Evolutionary conservation across 441 rosid species (phyloP).

Genomic region (Viola pubescens): DNA sequence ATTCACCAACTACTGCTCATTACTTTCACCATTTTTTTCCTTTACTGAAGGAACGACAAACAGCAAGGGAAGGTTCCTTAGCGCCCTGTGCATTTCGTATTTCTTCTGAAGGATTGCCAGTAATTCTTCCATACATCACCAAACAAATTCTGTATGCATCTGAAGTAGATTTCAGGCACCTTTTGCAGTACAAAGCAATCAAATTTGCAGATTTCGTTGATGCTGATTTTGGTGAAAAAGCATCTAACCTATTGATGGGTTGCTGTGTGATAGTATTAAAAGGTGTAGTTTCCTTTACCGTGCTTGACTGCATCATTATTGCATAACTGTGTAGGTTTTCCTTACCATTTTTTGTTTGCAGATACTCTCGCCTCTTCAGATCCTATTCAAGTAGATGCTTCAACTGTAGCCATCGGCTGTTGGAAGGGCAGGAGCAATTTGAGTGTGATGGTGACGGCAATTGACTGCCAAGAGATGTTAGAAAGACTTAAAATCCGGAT

Average conservation of each 20-base stretch:
- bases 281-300: slow-evolving; percentile 34
- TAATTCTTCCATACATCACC: slow-evolving; percentile 78
- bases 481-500: slow-evolving; percentile 47
- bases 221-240: slow-evolving; percentile 58
- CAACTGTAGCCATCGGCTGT: slow-evolving; percentile 77
- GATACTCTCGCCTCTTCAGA: slow-evolving; percentile 30
- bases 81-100: slow-evolving; percentile 76
- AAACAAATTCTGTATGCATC: slow-evolving; percentile 72
- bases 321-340: background rate
- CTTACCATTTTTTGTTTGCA: slow-evolving; percentile 18
- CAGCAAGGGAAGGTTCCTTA: slow-evolving; percentile 62
- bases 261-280: slow-evolving; percentile 70
- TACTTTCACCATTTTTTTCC: background rate
- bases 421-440: slow-evolving; percentile 80
- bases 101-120: slow-evolving; percentile 88
- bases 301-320: background rate
- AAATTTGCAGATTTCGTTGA: slow-evolving; percentile 67
- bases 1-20: background rate
- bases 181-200: slow-evolving; percentile 65
- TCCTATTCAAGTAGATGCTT: slow-evolving; percentile 32
- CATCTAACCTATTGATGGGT: slow-evolving; percentile 67
- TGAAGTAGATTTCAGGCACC: slow-evolving; percentile 65
- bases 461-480: slow-evolving; percentile 78
- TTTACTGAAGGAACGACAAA: slow-evolving; percentile 69
- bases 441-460: slow-evolving; percentile 81